Conservation (phyloP, 352 stramenopile species). For the Thraustochytrium striatum region DNA sequence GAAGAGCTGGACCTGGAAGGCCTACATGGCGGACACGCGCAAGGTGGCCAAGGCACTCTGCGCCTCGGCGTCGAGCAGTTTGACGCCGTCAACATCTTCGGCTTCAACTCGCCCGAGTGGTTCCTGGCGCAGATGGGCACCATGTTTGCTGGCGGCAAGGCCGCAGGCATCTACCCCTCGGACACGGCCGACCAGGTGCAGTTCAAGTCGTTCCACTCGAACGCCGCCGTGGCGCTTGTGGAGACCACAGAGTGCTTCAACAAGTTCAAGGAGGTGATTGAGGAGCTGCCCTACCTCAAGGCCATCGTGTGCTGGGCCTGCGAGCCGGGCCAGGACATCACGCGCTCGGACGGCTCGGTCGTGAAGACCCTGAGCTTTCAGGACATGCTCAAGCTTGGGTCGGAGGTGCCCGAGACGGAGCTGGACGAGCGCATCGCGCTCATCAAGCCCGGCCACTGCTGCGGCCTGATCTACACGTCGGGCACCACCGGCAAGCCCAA, state of each 20-base stretch:
- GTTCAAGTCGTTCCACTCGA: conserved; percentile 72
- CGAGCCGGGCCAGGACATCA: conserved; percentile 59
- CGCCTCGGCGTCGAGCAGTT: conserved; percentile 65
- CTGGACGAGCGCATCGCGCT: conserved; percentile 62
- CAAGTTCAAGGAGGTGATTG: conserved; percentile 67
- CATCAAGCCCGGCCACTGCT: conserved; percentile 73
- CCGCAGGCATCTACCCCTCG: conserved; percentile 75
- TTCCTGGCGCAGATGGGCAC: conserved; percentile 71
- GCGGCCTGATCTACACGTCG: conserved; percentile 45
- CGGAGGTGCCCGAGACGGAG: conserved; percentile 43
- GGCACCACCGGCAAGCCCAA: conserved; percentile 46
- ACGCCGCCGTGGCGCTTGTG: conserved; percentile 70
- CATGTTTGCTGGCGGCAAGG: conserved; percentile 70
- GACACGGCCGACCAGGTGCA: conserved; percentile 68
- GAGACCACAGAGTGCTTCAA: conserved; percentile 65
- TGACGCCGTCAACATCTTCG: conserved; percentile 71
- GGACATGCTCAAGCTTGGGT: conserved; percentile 59
- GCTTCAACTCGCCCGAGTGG: conserved; percentile 76
- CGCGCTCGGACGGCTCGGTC: conserved; percentile 39
- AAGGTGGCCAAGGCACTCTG: conserved; percentile 69
- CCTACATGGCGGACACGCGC: conserved; percentile 69
- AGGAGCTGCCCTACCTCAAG: conserved; percentile 76
- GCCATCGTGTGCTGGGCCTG: conserved; percentile 88
- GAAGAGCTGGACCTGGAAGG: conserved; percentile 56
- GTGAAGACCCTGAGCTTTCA: conserved; percentile 61